Base-by-base conservation (phyloP, 306 rosid species). In the Trifolium dubium region DNA sequence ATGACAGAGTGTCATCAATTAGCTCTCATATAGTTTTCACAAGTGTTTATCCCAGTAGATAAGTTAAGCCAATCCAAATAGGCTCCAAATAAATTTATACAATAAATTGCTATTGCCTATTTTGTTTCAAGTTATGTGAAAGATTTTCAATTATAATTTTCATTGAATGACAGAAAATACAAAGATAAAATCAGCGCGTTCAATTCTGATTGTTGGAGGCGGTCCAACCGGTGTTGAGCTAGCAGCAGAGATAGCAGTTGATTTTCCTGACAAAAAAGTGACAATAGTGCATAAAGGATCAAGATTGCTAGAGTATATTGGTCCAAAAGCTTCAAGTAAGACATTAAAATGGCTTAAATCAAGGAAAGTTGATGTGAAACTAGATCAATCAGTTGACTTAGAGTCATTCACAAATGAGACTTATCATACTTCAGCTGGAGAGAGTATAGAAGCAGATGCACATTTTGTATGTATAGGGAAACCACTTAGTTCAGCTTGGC, bases 151-250 rank as follows among this genome's bases (percentile, higher is more conserved):
- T 73, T 18, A 6, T 56, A 10, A 34, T 66, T 73, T 39, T 56
- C 71, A 31, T 51, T 40, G 9, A 11, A 4, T 73, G 64, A 47
- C 89, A 90, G 98, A 88, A 63, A 68, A 85, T 71, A 62, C 72
- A 31, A 89, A 83, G 89, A 93, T 93, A 31, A 81, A 79, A 58
- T 83, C 90, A 2, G 90, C 98, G 31, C 31, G 59, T 55, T 90
- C 98, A 41, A 56, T 91, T 62, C 67, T 93, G 83, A 86, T 93
- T 55, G 88, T 91, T 61, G 98, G 93, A 18, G 98, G 98, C 17
- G 98, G 98, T 28, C 98, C 98, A 17, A 88, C 88, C 0, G 98
- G 98, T n/a, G 96, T 93, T 5, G 98, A 93, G 80, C 92, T 93
- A 31, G 93, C 97, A 0, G 97, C 80, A 46, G 98, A 93, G 80